Evolutionary conservation across 495 filamentous ascomycete species (phyloP).

Genomic region (Penicillium manginii): DNA sequence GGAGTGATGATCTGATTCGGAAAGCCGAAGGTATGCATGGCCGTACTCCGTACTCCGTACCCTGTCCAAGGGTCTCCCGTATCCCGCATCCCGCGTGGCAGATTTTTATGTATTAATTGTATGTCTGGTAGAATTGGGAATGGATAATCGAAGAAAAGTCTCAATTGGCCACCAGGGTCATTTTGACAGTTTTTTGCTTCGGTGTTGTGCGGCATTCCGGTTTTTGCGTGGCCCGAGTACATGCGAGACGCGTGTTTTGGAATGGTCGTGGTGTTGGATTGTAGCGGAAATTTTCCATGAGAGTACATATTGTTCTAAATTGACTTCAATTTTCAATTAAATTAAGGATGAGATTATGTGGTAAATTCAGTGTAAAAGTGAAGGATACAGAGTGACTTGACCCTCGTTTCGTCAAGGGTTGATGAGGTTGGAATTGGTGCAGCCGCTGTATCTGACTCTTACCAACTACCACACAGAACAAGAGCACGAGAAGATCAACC

Average conservation of each 20-base stretch:
- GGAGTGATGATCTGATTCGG: constrained; percentile 1
- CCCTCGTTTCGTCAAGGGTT: no score
- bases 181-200: constrained; percentile 16
- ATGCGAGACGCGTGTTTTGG: constrained; percentile 37
- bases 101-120: neutral
- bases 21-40: neutral
- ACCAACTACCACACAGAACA: no score
- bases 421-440: no score
- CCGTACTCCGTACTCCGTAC: no score
- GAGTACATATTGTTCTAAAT: neutral
- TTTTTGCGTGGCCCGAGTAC: neutral
- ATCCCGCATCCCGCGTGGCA: neutral
- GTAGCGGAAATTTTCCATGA: neutral
- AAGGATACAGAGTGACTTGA: no score
- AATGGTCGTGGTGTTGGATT: constrained; percentile 20
- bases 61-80: neutral
- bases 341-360: neutral
- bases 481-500: no score
- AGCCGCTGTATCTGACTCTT: no score
- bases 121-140: neutral
- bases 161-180: constrained; percentile 3
- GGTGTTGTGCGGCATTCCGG: constrained; percentile 21
- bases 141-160: constrained; percentile 5
- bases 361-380: no score
- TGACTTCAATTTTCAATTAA: neutral